Percentiles rank a stretch among this genome's conserved stretches.
Evolutionary conservation across 257 asterid genomes (phyloP).

Genomic region (Salvia miltiorrhiza): DNA sequence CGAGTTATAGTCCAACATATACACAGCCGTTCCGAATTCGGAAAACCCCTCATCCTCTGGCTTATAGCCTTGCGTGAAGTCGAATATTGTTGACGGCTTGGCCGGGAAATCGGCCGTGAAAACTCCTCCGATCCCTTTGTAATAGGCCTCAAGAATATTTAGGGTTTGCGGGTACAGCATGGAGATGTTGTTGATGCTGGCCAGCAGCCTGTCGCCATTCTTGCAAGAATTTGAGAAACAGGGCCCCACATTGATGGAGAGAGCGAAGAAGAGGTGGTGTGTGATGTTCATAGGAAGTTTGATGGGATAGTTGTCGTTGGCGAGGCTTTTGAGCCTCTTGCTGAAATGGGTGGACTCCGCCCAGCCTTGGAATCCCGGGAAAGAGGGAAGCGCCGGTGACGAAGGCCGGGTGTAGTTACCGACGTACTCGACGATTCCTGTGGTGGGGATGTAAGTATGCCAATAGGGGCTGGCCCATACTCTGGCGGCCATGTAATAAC

Average conservation of each 20-base stretch:
- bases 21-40: conserved; percentile 16
- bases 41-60: conserved; percentile 9
- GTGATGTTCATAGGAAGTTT: conserved; percentile 41
- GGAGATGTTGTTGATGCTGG: conserved; percentile 48
- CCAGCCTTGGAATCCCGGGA: conserved; percentile 31
- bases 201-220: conserved; percentile 24
- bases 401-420: conserved; percentile 36
- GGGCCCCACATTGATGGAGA: conserved; percentile 36
- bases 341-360: conserved; percentile 30
- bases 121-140: conserved; percentile 25
- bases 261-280: conserved; percentile 15
- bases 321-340: conserved; percentile 25
- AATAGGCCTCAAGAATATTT: conserved; percentile 44
- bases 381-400: conserved; percentile 24
- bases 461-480: conserved; percentile 33
- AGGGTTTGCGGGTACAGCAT: conserved; percentile 20
- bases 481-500: neutral
- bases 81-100: too few relatives aligned
- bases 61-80: conserved; percentile 34
- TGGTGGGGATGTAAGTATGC: conserved; percentile 45
- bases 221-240: conserved; percentile 20
- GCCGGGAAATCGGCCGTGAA: conserved; percentile 36
- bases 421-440: conserved; percentile 34
- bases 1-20: conserved; percentile 29
- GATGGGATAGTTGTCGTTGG: too few relatives aligned